These are phyloP conservation scores for maize (Zea mays) DNA, from an alignment of 176 grass and related monocot species.

Conservation along the genomic window DNA sequence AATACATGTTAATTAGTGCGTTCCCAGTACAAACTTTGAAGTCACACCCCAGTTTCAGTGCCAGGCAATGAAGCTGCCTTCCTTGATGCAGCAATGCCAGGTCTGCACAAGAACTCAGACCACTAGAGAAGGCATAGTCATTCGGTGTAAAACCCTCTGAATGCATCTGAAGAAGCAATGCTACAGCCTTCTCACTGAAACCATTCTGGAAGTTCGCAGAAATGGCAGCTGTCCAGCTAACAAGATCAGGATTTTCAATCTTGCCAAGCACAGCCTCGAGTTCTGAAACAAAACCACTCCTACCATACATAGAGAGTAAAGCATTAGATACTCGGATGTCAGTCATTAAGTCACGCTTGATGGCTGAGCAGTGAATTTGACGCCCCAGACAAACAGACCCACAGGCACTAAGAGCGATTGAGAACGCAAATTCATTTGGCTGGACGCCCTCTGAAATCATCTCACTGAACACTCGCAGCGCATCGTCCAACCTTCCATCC, in stretches of 20 bases:
- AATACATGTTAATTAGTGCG: too few species aligned
- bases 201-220: conserved; percentile 71
- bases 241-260: conserved; percentile 26
- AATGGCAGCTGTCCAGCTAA: conserved; percentile 53
- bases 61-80: conserved; percentile 63
- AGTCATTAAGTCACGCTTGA: conserved; percentile 46
- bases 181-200: conserved; percentile 52
- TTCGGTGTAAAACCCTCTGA: conserved; percentile 55
- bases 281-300: conserved; percentile 49
- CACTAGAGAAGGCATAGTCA: conserved; percentile 69
- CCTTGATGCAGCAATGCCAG: conserved; percentile 69
- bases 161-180: conserved; percentile 62
- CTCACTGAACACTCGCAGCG: conserved; percentile 44
- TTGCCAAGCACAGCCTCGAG: conserved; percentile 33
- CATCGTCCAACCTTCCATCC: conserved; percentile 47
- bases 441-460: conserved; percentile 46
- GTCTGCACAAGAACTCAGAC: conserved; percentile 68
- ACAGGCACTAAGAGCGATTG: conserved; percentile 61
- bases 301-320: conserved; percentile 74
- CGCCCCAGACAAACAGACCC: conserved; percentile 29
- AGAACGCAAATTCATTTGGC: conserved; percentile 70
- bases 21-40: conserved; percentile 35
- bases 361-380: conserved; percentile 56
- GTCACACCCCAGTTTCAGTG: conserved; percentile 67
- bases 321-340: conserved; percentile 65